Evolutionary conservation across 805 yeast species (phyloP), one percentile per base, ranked within the genome.

Genomic region (Scheffersomyces amazonensis): DNA sequence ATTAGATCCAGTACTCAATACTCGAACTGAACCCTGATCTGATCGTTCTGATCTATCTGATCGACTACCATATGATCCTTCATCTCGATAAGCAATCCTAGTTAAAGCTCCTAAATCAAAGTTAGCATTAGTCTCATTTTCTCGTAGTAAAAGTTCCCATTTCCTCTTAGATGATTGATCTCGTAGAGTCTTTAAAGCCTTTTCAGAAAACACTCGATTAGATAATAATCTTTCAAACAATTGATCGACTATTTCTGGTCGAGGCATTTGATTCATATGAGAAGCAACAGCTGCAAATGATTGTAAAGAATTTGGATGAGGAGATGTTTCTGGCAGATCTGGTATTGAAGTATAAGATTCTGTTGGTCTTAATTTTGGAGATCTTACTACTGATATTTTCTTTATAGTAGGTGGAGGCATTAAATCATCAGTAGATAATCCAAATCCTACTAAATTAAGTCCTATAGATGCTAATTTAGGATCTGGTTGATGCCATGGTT

Each of bases 71-170:
- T n/a, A n/a, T n/a, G n/a, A n/a, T n/a, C n/a, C n/a, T 10, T 12
- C 13, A 5, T 5, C 27, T 11, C 5, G 8, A 24, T 24, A 24
- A 5, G 13, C 30, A n/a, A 13, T 13, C 15, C 36, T 36, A 17
- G 48, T 36, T 22, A 61, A 47, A 0, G 52, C 33, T n/a, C 44
- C 51, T 29, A 69, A 54, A 38, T 69, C 71, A 36, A 69, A 68
- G 9, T 53, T 53, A 2, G 55, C 40, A 40, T 68, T 69, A 5
- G 59, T 55, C 45, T 68, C 71, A 42, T 56, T 60, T 43, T 69
- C 75, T 30, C 66, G 46, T n/a, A 69, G 47, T 11, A 69, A 49
- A 11, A 69, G 50, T 44, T 69, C 73, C 75, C 75, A 69, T 44
- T 69, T 69, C 17, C 75, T 44, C 34, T 52, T 58, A 3, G 63